Base-by-base conservation (phyloP, 2,329 filamentous ascomycete genomes). In the Fulvia fulva region DNA sequence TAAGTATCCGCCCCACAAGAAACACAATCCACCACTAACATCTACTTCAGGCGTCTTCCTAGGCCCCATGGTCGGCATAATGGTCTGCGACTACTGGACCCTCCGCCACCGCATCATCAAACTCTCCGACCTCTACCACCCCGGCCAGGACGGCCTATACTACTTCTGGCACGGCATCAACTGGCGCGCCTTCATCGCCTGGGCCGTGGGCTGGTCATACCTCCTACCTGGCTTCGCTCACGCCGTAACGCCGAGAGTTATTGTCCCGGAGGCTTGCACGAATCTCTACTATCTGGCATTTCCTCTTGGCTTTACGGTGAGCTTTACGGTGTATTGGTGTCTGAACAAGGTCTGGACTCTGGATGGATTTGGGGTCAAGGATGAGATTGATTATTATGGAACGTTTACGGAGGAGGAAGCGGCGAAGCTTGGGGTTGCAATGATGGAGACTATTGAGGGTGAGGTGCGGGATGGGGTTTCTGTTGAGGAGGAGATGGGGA, bases 81-180 rank as follows among this genome's bases (percentile, higher is more conserved):
- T 78, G 63, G 67, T 79, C 14, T 73, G 74, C 28, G 77, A 80
- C 50, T 81, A 81, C 62, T 78, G 77, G 61, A 50, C 80, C 12
- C 67, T 80, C 3, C 71, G 77, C 8, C 55, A 64, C 12, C 59
- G 70, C 53, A 69, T 71, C 25, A 62, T 80, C 49, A 77, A 78
- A 55, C 67, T 81, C 9, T 70, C 71, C 5, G 75, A 79, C 56
- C 70, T 81, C 1, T 81, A 79, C 62, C 60, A 70, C 23, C 70
- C 70, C 1, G 46, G 69, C 32, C 62, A 68, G n/a, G 60, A 71
- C 7, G 70, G 72, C 1, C 70, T 76, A 19, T 81, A 79, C 61
- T 78, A 74, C 64, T 81, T 71, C 64, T 70, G 62, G 32, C 57
- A 71, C 16, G 79, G 78, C 0, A 63, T 79, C 51, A 80, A 81